Evolutionary conservation across 805 yeast genomes (phyloP), one percentile per base, ranked within the genome.

Genomic region (Metschnikowia orientalis): DNA sequence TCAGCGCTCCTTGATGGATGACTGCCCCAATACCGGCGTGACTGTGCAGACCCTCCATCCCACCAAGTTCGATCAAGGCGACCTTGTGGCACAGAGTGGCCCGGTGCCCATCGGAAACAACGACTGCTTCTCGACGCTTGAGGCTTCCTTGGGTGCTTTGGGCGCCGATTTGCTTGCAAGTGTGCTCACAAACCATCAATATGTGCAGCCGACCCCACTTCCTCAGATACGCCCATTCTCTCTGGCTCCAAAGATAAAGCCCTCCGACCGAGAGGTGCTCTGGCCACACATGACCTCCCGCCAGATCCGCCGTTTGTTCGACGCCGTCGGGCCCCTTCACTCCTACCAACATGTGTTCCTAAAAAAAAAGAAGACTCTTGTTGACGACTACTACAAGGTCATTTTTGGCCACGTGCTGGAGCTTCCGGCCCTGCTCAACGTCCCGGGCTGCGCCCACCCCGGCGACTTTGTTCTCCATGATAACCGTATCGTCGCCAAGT

Each of bases 21-120:
- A 68, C 24, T 88, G 81, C 43, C 21, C 41, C 0, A 38, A 29
- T 11, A 81, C 97, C 0, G 98, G 97, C 0, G 95, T 87, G 11
- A 75, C 96, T 0, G 73, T 92, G 0, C 98, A 92, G 54, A 85
- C 95, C 0, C 58, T 92, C 15, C 95, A 92, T 51, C 96, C 97
- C 0, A 70, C 81, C 1, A 71, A 77, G 51, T 92, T 92, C 50
- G 98, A 92, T 47, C 66, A 63, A 20, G 98, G 98, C 1, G 63
- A 68, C 2, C 72, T 90, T 0, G 53, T 92, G 2, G 55, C 66
- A 11, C 94, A 82, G 42, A 68, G 83, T 1, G 50, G 50, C 2
- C 63, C 64, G 16, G 46, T 75, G 0, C 44, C 51, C 0, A 63
- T 85, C 1, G 34, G 32, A 0, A 52, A 51, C 3, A 42, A 53